phyloP scores from a whole-genome alignment of 495 filamentous ascomycete genomes.

The Pseudomonodictys pantanalensis region DNA sequence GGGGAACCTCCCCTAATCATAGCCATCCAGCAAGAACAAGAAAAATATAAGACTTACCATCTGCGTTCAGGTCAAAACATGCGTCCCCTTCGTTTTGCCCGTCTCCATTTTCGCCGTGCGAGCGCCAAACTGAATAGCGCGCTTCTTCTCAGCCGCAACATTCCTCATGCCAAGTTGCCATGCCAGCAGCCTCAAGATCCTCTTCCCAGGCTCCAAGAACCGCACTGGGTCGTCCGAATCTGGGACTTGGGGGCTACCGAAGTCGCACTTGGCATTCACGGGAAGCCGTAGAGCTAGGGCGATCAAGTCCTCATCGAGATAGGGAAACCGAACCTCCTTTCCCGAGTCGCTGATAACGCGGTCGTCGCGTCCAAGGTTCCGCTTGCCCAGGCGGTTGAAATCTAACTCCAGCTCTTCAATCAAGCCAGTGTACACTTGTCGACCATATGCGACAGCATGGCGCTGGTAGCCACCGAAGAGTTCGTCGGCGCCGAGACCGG shows the following conservation, averaged over 20 bases:
- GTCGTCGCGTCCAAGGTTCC: conserved; percentile 93
- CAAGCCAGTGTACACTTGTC: conserved; percentile 64
- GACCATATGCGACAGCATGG: conserved; percentile 72
- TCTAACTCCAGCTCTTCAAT: conserved; percentile 84
- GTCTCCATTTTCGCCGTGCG: conserved; percentile 47
- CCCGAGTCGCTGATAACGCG: conserved; percentile 87
- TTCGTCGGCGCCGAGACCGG: conserved; percentile 93
- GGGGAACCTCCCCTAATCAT: conserved; percentile 15
- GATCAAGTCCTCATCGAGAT: conserved; percentile 81
- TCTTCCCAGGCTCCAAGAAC: conserved; percentile 72
- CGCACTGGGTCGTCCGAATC: conserved; percentile 28
- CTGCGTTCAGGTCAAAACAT: conserved; percentile 20
- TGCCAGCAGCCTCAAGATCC: conserved; percentile 74
- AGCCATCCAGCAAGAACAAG: neutral
- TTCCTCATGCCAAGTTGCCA: conserved; percentile 64
- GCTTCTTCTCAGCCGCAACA: conserved; percentile 83
- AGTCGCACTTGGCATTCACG: conserved; percentile 84
- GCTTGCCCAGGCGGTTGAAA: conserved; percentile 78
- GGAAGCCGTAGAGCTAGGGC: conserved; percentile 70
- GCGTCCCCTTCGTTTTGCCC: conserved; percentile 42
- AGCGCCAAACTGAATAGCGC: conserved; percentile 58
- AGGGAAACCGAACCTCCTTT: conserved; percentile 89
- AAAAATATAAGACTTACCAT: conserved; percentile 4
- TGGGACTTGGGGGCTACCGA: conserved; percentile 43
- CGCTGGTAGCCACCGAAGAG: conserved; percentile 91